Base-by-base conservation (phyloP, 2,329 filamentous ascomycete species). In the Aulographum hederae region DNA sequence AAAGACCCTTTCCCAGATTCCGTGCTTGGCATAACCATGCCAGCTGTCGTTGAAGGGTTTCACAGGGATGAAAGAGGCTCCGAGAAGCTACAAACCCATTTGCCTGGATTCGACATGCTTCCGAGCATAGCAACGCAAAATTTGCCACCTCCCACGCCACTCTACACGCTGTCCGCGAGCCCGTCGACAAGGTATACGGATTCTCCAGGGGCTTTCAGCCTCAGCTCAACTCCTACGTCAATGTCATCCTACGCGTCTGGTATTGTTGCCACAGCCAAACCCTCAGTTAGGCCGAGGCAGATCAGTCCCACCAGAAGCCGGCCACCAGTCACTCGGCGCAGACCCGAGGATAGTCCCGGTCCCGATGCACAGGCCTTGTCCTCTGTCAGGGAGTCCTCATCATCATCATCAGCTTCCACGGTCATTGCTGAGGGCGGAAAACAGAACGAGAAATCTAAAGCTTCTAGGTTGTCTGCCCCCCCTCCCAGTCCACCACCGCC, bases 191-290 rank as follows among this genome's bases (percentile, higher is more conserved):
- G 73, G 37, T 82, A 78, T 43, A 80, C 76, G 2, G 78, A 72
- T 34, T 84, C 78, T 1, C 70, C 75, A 8, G 69, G 74, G 2
- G 57, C 70, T 4, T 84, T 81, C 51, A 84, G 78, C 46, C 66
- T 78, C 38, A 76, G 78, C 36, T 82, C 78, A 1, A 84, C 78
- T 3, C 78, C 78, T 5, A 82, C 77, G 4, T 84, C 78, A 6
- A 73, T 78, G 39, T 77, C 73, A 5, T 84, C 78, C 2, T 74
- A 77, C 42, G 84, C 77, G 12, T 75, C 78, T 3, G 65, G 69
- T 3, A 50, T 75, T 4, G 52, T 69, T 48, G 38, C 61, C 50
- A 39, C 36, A n/a, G 28, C 32, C 23, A 52, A 47, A 34, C 37
- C 34, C 17, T 53, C 57, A 31, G 49, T 58, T n/a, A 62, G 63